Percentiles rank a stretch among this genome's conserved stretches.
These are phyloP conservation scores for Gomphus bonarii DNA, from an alignment of 1,284 basidiomycete genomes.

Conservation along the genomic window DNA sequence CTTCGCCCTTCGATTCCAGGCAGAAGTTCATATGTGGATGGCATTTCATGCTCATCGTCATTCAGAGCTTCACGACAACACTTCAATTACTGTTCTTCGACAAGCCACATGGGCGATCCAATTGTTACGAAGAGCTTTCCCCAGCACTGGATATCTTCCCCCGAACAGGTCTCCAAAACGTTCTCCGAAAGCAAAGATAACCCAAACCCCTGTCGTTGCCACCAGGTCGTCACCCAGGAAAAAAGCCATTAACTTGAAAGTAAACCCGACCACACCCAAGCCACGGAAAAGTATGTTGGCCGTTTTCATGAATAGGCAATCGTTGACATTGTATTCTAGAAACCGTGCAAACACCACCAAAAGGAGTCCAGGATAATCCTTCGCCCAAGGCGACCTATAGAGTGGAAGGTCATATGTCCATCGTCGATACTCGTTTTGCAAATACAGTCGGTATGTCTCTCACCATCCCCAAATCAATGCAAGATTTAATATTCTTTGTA, in stretches of 20 bases:
- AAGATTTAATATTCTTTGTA: constrained; percentile 18
- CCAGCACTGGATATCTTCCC: constrained; percentile 14
- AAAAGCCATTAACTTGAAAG: constrained; percentile 7
- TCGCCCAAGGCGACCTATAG: constrained; percentile 19
- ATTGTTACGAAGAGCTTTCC: constrained; percentile 32
- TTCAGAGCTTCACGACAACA: constrained; percentile 30
- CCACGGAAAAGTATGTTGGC: constrained; percentile 29
- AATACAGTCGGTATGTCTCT: constrained; percentile 9
- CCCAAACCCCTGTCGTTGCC: constrained; percentile 11
- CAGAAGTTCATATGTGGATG: constrained; percentile 49
- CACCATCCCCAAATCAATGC: no score
- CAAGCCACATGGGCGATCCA: constrained; percentile 39
- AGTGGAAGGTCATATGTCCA: constrained; percentile 12
- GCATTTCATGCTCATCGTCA: constrained; percentile 52
- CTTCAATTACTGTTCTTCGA: constrained; percentile 21
- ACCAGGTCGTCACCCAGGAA: constrained; percentile 11
- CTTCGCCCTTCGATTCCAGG: constrained; percentile 37
- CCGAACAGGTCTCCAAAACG: constrained; percentile 19
- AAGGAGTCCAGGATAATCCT: constrained; percentile 18
- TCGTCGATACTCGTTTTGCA: neutral
- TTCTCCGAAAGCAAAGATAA: neutral
- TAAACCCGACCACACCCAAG: constrained; percentile 30
- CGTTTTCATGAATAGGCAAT: neutral
- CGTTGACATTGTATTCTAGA: constrained; percentile 20
- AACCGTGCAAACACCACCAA: constrained; percentile 24